Evolutionary conservation across 2,329 filamentous ascomycete genomes (phyloP), one percentile per base, ranked within the genome.

Genomic region (Thyridium curvatum): DNA sequence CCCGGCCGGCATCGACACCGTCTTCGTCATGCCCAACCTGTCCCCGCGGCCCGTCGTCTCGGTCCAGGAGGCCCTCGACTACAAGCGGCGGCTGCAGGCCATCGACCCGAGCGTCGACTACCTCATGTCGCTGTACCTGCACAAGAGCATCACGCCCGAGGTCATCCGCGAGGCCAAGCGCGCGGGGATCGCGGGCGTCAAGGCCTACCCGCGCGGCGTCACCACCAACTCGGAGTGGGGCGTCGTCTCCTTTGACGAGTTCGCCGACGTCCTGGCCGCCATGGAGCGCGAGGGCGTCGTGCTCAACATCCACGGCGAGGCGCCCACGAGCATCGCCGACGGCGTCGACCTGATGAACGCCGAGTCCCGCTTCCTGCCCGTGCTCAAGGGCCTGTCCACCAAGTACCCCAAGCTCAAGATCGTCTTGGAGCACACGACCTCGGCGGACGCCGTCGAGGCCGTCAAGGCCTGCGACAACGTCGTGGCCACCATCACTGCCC

Each of bases 251-350:
- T 78, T 86, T 52, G 77, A 80, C 43, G 64, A 71, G 26, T 91
- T 87, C 64, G 79, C 85, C 55, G 77, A 79, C 7, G 85, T 91
- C 12, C 94, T 97, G 55, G 76, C 73, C n/a, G 85, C 86, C 47
- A 96, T 97, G 90, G 84, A 95, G 57, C 67, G 81, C 43, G 78
- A 89, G 48, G 80, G 82, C 48, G 70, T 95, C 56, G 54, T 62
- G 14, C 54, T 62, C 32, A 96, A 96, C 64, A 69, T 97, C n/a
- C 90, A 97, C 59, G 91, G 90, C 48, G 91, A 96, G 64, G 78
- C 83, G n/a, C 82, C 65, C 7, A 59, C 56, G 18, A 45, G 40
- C 26, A 33, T 46, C 4, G 39, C 44, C 21, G 46, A 50, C 28
- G 47, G 44, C 12, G 45, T 52, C 12, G 56, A 59, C 38, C 71